A percentile compares a stretch with the other conserved stretches of the same genome.
phyloP scores from a whole-genome alignment of 768 basidiomycete genomes.

The Tricholoma bakamatsutake region DNA sequence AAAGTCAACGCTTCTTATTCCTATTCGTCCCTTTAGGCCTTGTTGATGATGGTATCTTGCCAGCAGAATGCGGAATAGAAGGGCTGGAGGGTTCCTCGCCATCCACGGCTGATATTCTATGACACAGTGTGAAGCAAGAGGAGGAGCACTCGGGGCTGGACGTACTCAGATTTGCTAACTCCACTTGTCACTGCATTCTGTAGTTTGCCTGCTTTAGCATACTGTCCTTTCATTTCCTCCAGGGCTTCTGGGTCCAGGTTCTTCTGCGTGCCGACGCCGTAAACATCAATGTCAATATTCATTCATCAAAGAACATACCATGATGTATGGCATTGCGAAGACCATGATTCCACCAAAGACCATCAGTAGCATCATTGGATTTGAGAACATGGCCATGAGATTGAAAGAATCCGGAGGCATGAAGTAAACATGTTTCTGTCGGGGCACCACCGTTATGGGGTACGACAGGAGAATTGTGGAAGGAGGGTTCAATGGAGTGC shows the following conservation, averaged over 20 bases:
- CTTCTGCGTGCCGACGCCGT: slow-evolving; percentile 41
- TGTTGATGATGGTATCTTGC: slow-evolving; percentile 1
- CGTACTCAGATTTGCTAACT: slow-evolving; percentile 54
- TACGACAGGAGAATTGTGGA: slow-evolving; percentile 51
- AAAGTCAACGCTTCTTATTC: slow-evolving; percentile 28
- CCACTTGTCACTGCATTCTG: slow-evolving; percentile 55
- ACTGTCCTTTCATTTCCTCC: slow-evolving; percentile 58
- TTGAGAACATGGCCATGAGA: slow-evolving; percentile 68
- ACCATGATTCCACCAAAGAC: slow-evolving; percentile 59
- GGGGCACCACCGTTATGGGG: slow-evolving; percentile 53
- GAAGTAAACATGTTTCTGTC: slow-evolving; percentile 58
- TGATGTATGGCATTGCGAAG: slow-evolving; percentile 69
- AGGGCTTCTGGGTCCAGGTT: slow-evolving; percentile 68
- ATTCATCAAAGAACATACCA: slow-evolving; percentile 38
- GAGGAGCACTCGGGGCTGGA: not conserved
- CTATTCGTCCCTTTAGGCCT: slow-evolving; percentile 25
- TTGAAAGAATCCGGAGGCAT: slow-evolving; percentile 69
- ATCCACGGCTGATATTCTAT: slow-evolving; percentile 38
- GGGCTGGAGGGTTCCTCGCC: slow-evolving; percentile 16
- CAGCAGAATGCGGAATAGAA: not conserved
- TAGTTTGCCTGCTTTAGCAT: slow-evolving; percentile 47
- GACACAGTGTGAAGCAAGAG: not conserved
- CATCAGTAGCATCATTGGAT: slow-evolving; percentile 84
- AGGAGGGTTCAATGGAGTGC: slow-evolving; percentile 61
- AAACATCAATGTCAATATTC: slow-evolving; percentile 4